Conservation (phyloP, 768 basidiomycete species). For the Mycena rosella region DNA sequence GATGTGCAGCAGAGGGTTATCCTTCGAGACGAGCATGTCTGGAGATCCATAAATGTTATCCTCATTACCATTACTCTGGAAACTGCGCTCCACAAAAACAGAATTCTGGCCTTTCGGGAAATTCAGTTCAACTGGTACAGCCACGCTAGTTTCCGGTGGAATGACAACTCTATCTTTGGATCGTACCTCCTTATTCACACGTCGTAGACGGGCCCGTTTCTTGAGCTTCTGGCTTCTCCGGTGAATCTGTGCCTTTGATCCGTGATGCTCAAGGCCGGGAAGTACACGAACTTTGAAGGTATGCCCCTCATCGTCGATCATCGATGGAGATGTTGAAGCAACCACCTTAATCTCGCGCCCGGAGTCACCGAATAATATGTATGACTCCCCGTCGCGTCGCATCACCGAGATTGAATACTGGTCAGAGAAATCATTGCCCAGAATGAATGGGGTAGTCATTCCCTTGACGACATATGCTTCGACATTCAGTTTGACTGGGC, state of each 20-base stretch:
- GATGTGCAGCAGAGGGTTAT: not conserved
- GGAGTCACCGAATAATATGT: constrained; percentile 12
- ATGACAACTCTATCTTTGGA: constrained; percentile 18
- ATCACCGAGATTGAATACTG: constrained; percentile 48
- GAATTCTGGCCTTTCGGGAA: not conserved
- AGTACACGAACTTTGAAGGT: constrained; percentile 14
- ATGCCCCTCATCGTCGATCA: constrained; percentile 19
- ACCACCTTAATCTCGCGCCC: constrained; percentile 9
- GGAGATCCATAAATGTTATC: constrained; percentile 24
- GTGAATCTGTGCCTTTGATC: not conserved
- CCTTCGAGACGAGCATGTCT: constrained; percentile 29
- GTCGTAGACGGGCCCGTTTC: not conserved
- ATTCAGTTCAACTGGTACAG: constrained; percentile 12
- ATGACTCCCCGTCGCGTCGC: constrained; percentile 23
- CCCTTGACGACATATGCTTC: constrained; percentile 49
- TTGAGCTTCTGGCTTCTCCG: constrained; percentile 13
- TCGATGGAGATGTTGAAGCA: not conserved
- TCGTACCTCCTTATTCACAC: constrained; percentile 15
- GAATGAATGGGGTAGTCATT: constrained; percentile 46
- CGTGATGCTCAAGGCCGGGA: not conserved
- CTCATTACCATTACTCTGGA: constrained; percentile 10
- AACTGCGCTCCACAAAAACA: constrained; percentile 30
- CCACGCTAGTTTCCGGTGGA: constrained; percentile 25
- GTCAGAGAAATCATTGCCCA: constrained; percentile 50
- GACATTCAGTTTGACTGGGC: constrained; percentile 40